These are phyloP conservation scores for Fraxinus platypoda DNA, from an alignment of 305 asterid genomes.

Conservation along the genomic window DNA sequence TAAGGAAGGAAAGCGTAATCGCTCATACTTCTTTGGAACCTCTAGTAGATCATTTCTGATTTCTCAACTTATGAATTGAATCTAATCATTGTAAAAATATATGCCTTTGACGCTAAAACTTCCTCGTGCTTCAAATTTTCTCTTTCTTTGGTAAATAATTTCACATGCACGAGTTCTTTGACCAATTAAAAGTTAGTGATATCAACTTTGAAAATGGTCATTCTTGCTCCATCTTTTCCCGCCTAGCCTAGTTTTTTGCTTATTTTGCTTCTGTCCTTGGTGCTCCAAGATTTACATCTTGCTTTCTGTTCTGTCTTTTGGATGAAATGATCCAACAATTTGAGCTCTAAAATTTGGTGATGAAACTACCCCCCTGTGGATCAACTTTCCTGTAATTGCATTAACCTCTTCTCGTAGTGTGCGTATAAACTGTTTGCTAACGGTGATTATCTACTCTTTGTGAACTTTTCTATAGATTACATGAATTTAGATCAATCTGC, in stretches of 20 bases:
- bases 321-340: not conserved
- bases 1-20: not conserved
- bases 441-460: not conserved
- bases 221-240: not conserved
- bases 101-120: not conserved
- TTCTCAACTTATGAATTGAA: not conserved
- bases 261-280: not conserved
- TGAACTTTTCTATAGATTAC: not conserved
- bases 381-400: not conserved
- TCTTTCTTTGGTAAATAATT: not conserved
- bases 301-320: not conserved
- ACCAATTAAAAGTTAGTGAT: not conserved
- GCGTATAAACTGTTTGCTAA: not conserved
- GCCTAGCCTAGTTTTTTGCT: not conserved
- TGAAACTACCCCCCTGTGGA: not conserved
- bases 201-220: not conserved
- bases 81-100: not conserved
- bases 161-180: not conserved
- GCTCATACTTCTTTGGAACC: not conserved
- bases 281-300: not conserved
- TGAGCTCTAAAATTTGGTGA: not conserved
- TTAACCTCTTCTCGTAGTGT: not conserved
- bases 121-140: not conserved
- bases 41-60: not conserved
- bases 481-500: not conserved